phyloP scores from a whole-genome alignment of 2,329 filamentous ascomycete species.

The Didymella keratinophila region DNA sequence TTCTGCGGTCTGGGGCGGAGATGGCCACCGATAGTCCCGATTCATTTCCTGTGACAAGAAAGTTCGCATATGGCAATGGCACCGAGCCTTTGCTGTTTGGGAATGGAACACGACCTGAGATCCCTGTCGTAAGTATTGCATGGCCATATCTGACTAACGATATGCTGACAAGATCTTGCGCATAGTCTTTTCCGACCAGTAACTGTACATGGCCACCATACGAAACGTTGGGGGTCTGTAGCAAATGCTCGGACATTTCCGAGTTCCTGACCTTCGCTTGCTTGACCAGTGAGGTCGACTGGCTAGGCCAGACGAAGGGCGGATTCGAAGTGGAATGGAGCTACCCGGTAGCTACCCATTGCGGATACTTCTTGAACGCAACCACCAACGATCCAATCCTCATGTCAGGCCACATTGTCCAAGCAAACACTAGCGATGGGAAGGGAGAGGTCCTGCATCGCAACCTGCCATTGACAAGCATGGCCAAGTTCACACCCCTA shows the following conservation, averaged over 20 bases:
- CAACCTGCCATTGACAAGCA: no score
- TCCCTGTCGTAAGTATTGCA: constrained; percentile 24
- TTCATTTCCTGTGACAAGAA: background rate
- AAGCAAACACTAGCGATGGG: no score
- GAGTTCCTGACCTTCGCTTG: constrained; percentile 7
- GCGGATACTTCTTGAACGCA: constrained; percentile 37
- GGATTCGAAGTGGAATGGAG: background rate
- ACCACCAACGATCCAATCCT: no score
- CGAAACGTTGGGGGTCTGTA: constrained; percentile 37
- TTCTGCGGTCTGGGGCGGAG: no score
- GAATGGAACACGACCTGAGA: constrained; percentile 33
- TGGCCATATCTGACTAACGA: no score
- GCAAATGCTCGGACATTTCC: constrained; percentile 27
- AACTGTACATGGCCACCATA: constrained; percentile 42
- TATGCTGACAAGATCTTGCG: no score
- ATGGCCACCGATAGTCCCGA: no score
- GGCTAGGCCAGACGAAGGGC: background rate
- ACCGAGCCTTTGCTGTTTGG: constrained; percentile 29
- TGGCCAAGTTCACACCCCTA: background rate
- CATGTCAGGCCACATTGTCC: no score
- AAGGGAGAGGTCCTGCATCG: no score
- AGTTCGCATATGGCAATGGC: constrained; percentile 24
- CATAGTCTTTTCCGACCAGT: constrained; percentile 34
- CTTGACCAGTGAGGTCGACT: background rate
- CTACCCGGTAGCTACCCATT: constrained; percentile 28